Evolutionary conservation across 805 yeast species (phyloP).

Genomic region (Kluyveromyces nonfermentans): DNA sequence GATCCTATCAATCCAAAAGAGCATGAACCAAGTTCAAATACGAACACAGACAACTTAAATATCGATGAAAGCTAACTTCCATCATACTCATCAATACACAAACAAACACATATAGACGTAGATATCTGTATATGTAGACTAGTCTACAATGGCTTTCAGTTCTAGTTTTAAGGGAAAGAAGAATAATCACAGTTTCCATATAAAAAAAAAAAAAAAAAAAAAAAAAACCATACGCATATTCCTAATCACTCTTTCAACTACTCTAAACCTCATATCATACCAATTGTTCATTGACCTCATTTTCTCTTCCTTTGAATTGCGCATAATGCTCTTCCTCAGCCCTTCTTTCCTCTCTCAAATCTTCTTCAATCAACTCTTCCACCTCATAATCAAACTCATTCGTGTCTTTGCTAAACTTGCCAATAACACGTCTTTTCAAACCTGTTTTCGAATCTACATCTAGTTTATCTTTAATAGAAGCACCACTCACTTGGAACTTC

Average conservation of each 20-base stretch:
- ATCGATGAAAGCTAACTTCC: not conserved
- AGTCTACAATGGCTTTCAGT: too few species aligned
- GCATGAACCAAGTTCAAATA: not conserved
- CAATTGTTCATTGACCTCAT: conserved; percentile 18
- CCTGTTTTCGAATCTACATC: conserved; percentile 23
- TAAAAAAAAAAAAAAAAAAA: too few species aligned
- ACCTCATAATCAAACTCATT: conserved; percentile 39
- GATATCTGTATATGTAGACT: too few species aligned
- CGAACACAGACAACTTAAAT: not conserved
- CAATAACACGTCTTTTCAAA: conserved; percentile 24
- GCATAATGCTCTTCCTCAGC: conserved; percentile 12
- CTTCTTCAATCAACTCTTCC: conserved; percentile 37
- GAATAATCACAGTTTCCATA: too few species aligned
- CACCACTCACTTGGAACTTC: conserved; percentile 17
- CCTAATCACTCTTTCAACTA: too few species aligned
- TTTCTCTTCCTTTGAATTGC: conserved; percentile 15
- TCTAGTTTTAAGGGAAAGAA: too few species aligned
- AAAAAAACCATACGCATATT: too few species aligned
- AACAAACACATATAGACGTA: too few species aligned
- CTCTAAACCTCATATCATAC: too few species aligned
- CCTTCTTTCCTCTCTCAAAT: conserved; percentile 17
- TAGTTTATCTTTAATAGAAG: conserved; percentile 7
- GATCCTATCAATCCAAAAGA: not conserved
- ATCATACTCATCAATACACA: too few species aligned
- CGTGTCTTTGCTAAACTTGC: conserved; percentile 30